These are phyloP conservation scores for Pythium biforme DNA, from an alignment of 352 stramenopile species.

Conservation along the genomic window DNA sequence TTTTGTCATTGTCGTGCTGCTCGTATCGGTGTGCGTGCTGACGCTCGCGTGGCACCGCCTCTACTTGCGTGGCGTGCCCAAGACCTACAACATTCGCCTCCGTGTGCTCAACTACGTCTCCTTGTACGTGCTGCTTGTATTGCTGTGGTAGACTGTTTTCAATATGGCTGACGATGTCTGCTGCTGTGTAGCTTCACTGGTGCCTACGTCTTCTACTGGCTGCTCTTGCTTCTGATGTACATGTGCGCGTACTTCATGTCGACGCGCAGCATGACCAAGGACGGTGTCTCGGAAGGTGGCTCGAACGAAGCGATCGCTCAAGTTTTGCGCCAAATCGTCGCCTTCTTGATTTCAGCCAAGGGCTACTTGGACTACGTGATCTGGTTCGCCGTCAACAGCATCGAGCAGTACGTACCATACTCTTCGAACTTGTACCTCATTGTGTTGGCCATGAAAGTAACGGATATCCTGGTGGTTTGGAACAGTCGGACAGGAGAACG, in stretches of 20 bases:
- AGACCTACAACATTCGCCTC: constrained; percentile 89
- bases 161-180: not conserved
- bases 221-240: constrained; percentile 83
- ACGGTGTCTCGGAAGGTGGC: constrained; percentile 32
- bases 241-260: constrained; percentile 90
- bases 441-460: not conserved
- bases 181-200: constrained; percentile 61
- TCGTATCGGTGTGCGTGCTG: constrained; percentile 82
- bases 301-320: constrained; percentile 54
- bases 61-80: constrained; percentile 79
- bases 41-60: constrained; percentile 82
- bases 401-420: constrained; percentile 47
- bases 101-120: constrained; percentile 89
- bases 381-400: constrained; percentile 90
- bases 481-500: constrained; percentile 34
- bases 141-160: not conserved
- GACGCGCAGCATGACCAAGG: constrained; percentile 51
- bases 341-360: constrained; percentile 82
- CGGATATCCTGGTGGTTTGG: not conserved
- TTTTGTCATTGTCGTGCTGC: constrained; percentile 82
- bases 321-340: constrained; percentile 78
- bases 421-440: not conserved
- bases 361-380: constrained; percentile 89
- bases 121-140: constrained; percentile 44
- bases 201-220: constrained; percentile 89